Evolutionary conservation across 768 basidiomycete species (phyloP).

Genomic region (Galerina sulciceps): DNA sequence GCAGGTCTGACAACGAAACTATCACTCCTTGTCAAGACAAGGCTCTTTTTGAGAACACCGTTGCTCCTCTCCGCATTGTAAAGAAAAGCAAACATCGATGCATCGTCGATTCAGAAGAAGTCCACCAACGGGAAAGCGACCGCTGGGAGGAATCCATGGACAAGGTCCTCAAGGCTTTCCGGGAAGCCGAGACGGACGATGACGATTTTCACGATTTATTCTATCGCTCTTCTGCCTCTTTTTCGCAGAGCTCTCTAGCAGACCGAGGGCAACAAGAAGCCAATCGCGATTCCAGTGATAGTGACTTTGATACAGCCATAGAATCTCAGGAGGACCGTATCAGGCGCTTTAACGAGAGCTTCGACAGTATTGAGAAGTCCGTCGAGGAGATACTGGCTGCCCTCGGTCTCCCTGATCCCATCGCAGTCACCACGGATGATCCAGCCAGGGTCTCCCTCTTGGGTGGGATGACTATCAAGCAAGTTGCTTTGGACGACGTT

Average conservation of each 20-base stretch:
- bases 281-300: not conserved
- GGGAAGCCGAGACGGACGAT: slow-evolving; percentile 13
- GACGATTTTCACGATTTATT: slow-evolving; percentile 15
- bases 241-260: slow-evolving; percentile 9
- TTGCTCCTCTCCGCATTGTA: no score
- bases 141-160: slow-evolving; percentile 8
- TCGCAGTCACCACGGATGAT: slow-evolving; percentile 4
- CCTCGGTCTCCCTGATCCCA: slow-evolving; percentile 7
- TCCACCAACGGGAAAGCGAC: not conserved
- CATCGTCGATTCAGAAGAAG: no score
- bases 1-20: not conserved
- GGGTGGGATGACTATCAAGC: not conserved
- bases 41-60: no score
- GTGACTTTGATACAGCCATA: not conserved
- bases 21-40: no score
- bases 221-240: slow-evolving; percentile 9
- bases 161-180: slow-evolving; percentile 11
- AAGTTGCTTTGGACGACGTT: not conserved
- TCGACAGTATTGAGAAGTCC: slow-evolving; percentile 11
- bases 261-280: no score
- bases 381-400: slow-evolving; percentile 6
- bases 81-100: no score
- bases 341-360: slow-evolving; percentile 6
- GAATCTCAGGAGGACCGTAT: not conserved
- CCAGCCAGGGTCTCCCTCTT: not conserved